phyloP scores from a whole-genome alignment of 78 protist genomes.

The Isochrysis galbana region DNA sequence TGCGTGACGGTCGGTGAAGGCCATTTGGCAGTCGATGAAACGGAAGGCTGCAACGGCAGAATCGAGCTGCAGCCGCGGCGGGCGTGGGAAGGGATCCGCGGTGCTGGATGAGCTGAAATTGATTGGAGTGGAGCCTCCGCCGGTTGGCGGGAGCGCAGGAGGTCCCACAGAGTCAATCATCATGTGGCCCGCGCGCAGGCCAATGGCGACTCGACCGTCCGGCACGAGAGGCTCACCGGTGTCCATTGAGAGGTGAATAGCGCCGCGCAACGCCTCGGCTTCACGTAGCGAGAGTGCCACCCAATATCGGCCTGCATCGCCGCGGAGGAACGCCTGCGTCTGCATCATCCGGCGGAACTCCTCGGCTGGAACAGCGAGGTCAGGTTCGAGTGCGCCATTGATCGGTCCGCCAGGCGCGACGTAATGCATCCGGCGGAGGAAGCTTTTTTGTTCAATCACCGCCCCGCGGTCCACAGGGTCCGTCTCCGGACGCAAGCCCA shows the following conservation, averaged over 20 bases:
- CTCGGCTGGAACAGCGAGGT: not conserved
- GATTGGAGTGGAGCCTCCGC: not conserved
- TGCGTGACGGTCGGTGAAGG: not conserved
- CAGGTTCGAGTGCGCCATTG: not conserved
- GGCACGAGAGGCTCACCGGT: not conserved
- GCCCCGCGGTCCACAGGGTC: not conserved
- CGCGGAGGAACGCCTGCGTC: not conserved
- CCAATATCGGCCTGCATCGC: not conserved
- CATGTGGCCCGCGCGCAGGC: not conserved
- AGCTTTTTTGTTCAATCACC: not conserved
- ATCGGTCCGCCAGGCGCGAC: not conserved
- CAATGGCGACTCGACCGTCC: not conserved
- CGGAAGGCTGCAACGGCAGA: not conserved
- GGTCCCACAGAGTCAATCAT: not conserved
- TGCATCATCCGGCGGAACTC: not conserved
- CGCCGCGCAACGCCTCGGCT: conserved; percentile 66
- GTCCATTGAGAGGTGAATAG: conserved; percentile 29
- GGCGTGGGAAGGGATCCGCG: not conserved
- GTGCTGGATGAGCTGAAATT: not conserved
- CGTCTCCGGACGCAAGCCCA: not conserved
- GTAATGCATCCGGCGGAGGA: not conserved
- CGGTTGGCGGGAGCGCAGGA: not conserved
- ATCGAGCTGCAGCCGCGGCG: conserved; percentile 19
- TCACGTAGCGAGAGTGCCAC: conserved; percentile 69
- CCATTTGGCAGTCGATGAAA: not conserved